phyloP scores from a whole-genome alignment of 2,329 filamentous ascomycete genomes.

The Botrytis aclada region DNA sequence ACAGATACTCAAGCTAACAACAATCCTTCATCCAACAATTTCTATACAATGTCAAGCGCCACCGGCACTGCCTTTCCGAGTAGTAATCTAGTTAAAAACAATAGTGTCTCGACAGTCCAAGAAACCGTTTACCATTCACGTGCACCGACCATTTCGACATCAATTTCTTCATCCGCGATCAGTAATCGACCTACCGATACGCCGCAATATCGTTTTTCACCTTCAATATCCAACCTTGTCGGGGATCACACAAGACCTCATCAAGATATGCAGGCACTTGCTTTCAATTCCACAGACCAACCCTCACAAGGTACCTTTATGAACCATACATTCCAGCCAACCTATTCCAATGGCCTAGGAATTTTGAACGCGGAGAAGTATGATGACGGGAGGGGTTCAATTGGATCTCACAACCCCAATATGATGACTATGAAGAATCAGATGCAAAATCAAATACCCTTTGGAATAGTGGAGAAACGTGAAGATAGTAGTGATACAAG shows the following conservation, averaged over 20 bases:
- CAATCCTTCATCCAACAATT: neutral
- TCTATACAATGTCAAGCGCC: constrained; percentile 3
- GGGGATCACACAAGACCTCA: constrained; percentile 15
- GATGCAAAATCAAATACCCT: constrained; percentile 27
- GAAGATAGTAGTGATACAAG: constrained; percentile 22
- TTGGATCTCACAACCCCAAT: constrained; percentile 21
- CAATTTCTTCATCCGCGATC: constrained; percentile 12
- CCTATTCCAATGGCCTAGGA: constrained; percentile 26
- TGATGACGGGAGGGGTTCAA: constrained; percentile 38
- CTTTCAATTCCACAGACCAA: constrained; percentile 22
- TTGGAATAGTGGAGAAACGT: constrained; percentile 28
- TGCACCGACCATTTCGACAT: neutral
- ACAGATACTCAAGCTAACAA: constrained; percentile 14
- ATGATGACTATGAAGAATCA: constrained; percentile 16
- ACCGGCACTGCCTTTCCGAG: constrained; percentile 9
- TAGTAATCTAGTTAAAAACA: neutral
- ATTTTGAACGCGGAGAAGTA: constrained; percentile 50
- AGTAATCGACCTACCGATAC: constrained; percentile 21
- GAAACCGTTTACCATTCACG: neutral
- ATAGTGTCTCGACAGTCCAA: neutral
- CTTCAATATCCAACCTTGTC: constrained; percentile 12
- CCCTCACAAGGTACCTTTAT: constrained; percentile 24
- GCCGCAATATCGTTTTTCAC: constrained; percentile 6
- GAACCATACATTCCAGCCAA: constrained; percentile 21
- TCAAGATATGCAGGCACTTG: constrained; percentile 29